These are phyloP conservation scores for Fraxinus quadrangulata DNA, from an alignment of 257 asterid genomes.

Conservation along the genomic window DNA sequence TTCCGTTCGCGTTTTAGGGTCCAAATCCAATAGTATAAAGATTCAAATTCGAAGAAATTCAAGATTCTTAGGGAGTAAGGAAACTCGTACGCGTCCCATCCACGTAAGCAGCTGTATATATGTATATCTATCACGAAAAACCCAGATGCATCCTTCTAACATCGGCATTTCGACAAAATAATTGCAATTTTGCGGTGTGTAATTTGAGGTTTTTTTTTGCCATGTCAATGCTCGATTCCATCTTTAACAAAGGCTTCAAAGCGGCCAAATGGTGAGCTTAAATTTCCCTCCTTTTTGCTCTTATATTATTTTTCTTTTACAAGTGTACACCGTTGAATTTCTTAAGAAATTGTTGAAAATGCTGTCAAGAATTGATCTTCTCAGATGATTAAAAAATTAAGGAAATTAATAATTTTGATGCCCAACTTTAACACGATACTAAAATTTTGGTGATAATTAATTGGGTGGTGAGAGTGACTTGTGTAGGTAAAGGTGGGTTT, in stretches of 20 bases:
- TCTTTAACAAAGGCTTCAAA: conserved; percentile 82
- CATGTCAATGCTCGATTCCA: conserved; percentile 61
- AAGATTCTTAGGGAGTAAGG: conserved; percentile 30
- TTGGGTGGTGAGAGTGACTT: conserved; percentile 5
- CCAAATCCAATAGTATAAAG: no score
- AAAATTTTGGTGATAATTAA: neutral
- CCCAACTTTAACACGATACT: neutral
- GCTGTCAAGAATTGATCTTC: conserved; percentile 3
- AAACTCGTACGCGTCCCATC: conserved; percentile 47
- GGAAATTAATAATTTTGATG: neutral
- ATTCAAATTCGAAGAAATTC: neutral
- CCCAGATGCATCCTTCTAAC: neutral
- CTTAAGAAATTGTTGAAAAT: conserved; percentile 10
- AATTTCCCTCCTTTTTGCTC: neutral
- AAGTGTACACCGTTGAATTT: neutral
- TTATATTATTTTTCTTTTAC: conserved; percentile 17
- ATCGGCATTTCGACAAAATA: neutral
- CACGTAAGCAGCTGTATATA: neutral
- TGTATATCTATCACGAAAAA: neutral
- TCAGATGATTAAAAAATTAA: neutral
- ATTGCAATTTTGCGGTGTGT: conserved; percentile 11
- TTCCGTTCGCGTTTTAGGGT: no score
- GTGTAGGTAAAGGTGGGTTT: neutral
- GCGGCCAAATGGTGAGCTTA: conserved; percentile 74
- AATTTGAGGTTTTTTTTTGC: conserved; percentile 24